Evolutionary conservation across 148 eudicot species (phyloP).

Genomic region (Gaultheria prostrata): DNA sequence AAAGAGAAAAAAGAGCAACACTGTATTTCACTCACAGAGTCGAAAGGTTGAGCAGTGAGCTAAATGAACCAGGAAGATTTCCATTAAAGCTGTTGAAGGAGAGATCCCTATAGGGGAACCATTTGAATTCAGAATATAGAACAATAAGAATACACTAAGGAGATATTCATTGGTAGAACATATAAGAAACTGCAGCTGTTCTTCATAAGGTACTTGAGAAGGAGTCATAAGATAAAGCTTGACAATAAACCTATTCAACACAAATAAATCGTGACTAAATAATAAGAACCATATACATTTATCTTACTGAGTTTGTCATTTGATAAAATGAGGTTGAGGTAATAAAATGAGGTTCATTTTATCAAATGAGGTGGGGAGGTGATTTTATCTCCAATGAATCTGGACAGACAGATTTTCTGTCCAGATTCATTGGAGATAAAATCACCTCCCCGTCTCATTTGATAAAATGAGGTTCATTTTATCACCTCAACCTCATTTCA

Average conservation of each 20-base stretch:
- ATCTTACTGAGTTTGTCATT: too few species aligned
- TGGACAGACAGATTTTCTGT: too few species aligned
- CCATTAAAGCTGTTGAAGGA: conserved; percentile 81
- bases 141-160: conserved; percentile 7
- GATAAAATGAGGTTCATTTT: too few species aligned
- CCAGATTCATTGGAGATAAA: too few species aligned
- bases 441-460: too few species aligned
- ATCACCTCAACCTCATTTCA: too few species aligned
- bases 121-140: conserved; percentile 12
- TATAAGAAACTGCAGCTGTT: neutral
- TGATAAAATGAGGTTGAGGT: too few species aligned
- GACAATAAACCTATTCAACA: neutral
- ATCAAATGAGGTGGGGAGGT: too few species aligned
- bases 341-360: too few species aligned
- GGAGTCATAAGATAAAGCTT: neutral
- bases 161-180: neutral
- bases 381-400: too few species aligned
- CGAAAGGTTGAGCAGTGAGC: conserved; percentile 70
- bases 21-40: conserved; percentile 63
- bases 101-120: conserved; percentile 65
- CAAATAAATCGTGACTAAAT: neutral
- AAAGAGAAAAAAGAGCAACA: conserved; percentile 15
- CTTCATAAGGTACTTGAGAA: neutral
- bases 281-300: neutral
- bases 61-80: conserved; percentile 69